Base-by-base conservation (phyloP, 139 green algal species). In the Micromonas pusilla region DNA sequence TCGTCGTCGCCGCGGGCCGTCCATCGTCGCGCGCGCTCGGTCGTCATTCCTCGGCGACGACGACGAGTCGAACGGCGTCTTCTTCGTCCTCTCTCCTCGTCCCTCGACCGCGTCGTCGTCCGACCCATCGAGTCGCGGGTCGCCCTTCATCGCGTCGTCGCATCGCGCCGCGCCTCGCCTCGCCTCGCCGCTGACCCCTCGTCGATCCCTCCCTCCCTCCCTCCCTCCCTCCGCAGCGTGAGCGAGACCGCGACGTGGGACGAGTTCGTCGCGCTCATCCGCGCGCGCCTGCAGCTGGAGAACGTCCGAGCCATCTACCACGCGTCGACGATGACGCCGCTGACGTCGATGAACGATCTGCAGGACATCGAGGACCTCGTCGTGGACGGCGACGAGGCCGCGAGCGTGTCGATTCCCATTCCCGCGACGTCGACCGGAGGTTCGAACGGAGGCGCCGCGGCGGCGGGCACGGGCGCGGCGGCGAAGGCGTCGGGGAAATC, bases 301-400 rank as follows among this genome's bases (percentile, higher is more conserved):
- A 26, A 28, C 28, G 53, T 68, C 30, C 53, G 53, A 26, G 52
- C 72, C 5, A 52, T 78, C 6, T 53, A 28, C 21, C 72, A 78
- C 72, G 53, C 52, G 32, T 31, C 28, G 2, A 70, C 72, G 6
- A 36, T 32, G 16, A 33, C 28, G 72, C 31, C 26, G 33, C n/a
- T 78, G 72, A 45, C 16, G n/a, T 26, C 23, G 0, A 62, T 78
- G 52, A 25, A 67, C n/a, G 72, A 78, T 26, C 26, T 78, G 6
- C 28, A 52, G 30, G 72, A 78, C 52, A 78, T 78, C 30, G 72
- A 78, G 33, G 72, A 78, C 52, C 62, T 78, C 19, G 26, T 70
- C n/a, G 72, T 78, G 2, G 72, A 78, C 25, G 72, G 52, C n/a
- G 52, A 70, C 37, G 26, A 28, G 72, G 28, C 9, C 26, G 52